Evolutionary conservation across 78 protist genomes (phyloP).

Genomic region (Dictyostelium brefeldianum): DNA sequence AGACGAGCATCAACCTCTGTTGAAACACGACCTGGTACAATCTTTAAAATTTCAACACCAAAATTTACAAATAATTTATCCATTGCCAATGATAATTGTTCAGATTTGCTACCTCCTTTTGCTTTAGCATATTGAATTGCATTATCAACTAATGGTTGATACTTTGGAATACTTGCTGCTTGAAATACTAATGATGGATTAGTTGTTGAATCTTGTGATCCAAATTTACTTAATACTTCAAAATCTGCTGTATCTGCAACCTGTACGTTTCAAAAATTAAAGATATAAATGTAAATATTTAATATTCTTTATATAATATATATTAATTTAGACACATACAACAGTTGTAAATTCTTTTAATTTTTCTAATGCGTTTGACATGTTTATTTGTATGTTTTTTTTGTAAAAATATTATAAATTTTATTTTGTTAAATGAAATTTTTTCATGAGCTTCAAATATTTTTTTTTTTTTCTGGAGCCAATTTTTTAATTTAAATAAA

Average conservation of each 20-base stretch:
- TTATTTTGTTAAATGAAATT: too few relatives aligned
- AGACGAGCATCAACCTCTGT: constrained; percentile 98
- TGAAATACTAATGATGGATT: constrained; percentile 96
- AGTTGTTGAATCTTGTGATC: constrained; percentile 97
- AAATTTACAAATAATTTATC: constrained; percentile 92
- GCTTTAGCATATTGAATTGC: constrained; percentile 88
- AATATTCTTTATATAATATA: constrained; percentile 70
- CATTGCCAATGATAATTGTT: constrained; percentile 80
- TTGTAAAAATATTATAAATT: too few relatives aligned
- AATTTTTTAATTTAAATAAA: background rate
- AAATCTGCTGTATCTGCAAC: constrained; percentile 98
- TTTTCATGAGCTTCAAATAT: too few relatives aligned
- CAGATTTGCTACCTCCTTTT: constrained; percentile 10
- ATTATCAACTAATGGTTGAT: constrained; percentile 87
- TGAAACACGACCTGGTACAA: constrained; percentile 97
- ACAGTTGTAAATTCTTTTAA: constrained; percentile 45
- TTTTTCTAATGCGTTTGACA: constrained; percentile 76
- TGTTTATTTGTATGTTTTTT: too few relatives aligned
- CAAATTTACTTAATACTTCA: constrained; percentile 85
- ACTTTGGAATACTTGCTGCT: constrained; percentile 90
- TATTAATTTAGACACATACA: constrained; percentile 59
- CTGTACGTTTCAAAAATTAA: constrained; percentile 16
- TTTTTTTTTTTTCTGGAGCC: too few relatives aligned
- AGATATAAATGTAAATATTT: constrained; percentile 96
- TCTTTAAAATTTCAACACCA: constrained; percentile 97